Evolutionary conservation across 768 basidiomycete species (phyloP).

Genomic region (Tephrocybe rancida): DNA sequence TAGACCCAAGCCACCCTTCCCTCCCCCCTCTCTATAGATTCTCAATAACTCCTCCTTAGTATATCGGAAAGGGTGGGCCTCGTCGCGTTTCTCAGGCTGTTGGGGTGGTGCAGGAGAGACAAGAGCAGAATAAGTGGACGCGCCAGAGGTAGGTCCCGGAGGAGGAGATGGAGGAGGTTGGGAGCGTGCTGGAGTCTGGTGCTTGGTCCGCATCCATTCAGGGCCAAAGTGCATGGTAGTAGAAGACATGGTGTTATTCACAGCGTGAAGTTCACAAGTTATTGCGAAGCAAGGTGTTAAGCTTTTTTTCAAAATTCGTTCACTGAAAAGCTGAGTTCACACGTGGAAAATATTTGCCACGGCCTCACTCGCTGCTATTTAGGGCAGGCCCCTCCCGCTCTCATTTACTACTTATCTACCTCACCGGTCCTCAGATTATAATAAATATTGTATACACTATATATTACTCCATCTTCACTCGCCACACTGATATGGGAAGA

Average conservation of each 20-base stretch:
- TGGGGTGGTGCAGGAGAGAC: constrained; percentile 56
- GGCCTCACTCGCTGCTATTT: constrained; percentile 25
- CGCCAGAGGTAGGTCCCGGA: constrained; percentile 48
- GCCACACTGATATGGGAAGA: constrained; percentile 72
- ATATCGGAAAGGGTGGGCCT: constrained; percentile 81
- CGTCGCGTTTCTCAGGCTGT: constrained; percentile 59
- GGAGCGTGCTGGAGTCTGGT: constrained; percentile 52
- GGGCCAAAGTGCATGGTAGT: constrained; percentile 90
- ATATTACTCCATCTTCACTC: constrained; percentile 51
- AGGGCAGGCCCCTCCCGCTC: constrained; percentile 36
- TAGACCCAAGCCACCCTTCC: constrained; percentile 72
- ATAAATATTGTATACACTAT: constrained; percentile 1
- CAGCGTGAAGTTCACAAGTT: constrained; percentile 20
- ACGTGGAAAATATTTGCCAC: constrained; percentile 42
- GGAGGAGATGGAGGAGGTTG: constrained; percentile 66
- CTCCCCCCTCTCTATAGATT: constrained; percentile 81
- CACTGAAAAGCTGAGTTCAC: constrained; percentile 31
- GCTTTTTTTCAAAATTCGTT: constrained; percentile 35
- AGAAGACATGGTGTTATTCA: constrained; percentile 44
- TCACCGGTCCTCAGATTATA: neutral
- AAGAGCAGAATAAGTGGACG: constrained; percentile 72
- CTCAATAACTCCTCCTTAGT: constrained; percentile 83
- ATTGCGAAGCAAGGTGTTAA: constrained; percentile 18
- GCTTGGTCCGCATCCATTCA: constrained; percentile 91
- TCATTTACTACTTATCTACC: neutral